Evolutionary conservation across 2,329 filamentous ascomycete genomes (phyloP).

Genomic region (Colletotrichum sp.): DNA sequence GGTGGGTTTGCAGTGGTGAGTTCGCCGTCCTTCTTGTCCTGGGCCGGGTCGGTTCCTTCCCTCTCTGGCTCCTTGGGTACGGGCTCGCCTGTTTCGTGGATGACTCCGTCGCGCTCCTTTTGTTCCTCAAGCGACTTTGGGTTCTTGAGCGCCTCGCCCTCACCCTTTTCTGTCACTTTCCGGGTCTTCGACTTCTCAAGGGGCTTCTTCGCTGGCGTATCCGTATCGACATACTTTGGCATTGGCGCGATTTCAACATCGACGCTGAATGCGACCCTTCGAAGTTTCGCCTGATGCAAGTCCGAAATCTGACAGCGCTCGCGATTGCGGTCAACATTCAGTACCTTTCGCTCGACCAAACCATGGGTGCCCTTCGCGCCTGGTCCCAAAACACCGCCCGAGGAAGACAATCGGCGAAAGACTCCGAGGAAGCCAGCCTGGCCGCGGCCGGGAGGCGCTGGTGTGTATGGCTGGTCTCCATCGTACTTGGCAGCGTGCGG

Average conservation of each 20-base stretch:
- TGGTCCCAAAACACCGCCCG: constrained; percentile 55
- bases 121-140: constrained; percentile 66
- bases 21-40: constrained; percentile 25
- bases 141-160: constrained; percentile 76
- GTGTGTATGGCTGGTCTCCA: constrained; percentile 73
- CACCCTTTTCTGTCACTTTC: constrained; percentile 70
- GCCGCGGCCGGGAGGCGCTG: constrained; percentile 72
- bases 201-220: constrained; percentile 43
- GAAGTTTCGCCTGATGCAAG: constrained; percentile 79
- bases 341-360: constrained; percentile 77
- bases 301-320: constrained; percentile 82
- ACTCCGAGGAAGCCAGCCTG: constrained; percentile 81
- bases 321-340: constrained; percentile 85
- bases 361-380: constrained; percentile 61
- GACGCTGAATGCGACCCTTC: constrained; percentile 92
- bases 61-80: constrained; percentile 45
- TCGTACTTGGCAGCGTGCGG: constrained; percentile 59
- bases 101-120: constrained; percentile 45
- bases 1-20: constrained; percentile 23
- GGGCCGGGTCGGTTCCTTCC: constrained; percentile 31
- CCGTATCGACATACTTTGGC: constrained; percentile 75
- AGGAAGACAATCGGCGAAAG: constrained; percentile 81
- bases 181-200: constrained; percentile 62
- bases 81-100: constrained; percentile 46
- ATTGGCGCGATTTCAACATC: constrained; percentile 96